These are phyloP conservation scores for Rubroboletus satanas DNA, from an alignment of 768 basidiomycete genomes.

Conservation along the genomic window DNA sequence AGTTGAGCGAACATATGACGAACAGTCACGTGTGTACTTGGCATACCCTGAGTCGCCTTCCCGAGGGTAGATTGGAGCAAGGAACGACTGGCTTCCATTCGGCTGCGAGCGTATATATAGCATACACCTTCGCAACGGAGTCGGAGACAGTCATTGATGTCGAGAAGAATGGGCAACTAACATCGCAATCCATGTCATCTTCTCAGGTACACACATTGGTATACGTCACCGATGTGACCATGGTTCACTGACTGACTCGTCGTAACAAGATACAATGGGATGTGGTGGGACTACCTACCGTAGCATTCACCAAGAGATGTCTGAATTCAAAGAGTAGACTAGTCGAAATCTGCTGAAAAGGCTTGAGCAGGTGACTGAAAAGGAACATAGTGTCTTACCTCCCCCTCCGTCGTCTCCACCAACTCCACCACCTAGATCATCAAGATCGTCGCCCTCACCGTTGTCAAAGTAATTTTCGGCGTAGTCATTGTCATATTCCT, in stretches of 20 bases:
- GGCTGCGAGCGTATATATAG: not conserved
- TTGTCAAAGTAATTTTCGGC: slow-evolving; percentile 91
- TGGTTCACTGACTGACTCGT: not conserved
- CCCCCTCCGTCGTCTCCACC: slow-evolving; percentile 65
- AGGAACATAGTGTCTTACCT: slow-evolving; percentile 28
- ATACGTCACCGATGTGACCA: not conserved
- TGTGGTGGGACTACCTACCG: slow-evolving; percentile 3
- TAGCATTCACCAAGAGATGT: not conserved
- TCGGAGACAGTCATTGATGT: not conserved
- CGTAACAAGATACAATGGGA: not conserved
- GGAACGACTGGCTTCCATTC: too few species aligned
- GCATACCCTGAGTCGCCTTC: not conserved
- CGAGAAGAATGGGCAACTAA: not conserved
- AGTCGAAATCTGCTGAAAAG: slow-evolving; percentile 25
- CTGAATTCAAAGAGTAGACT: slow-evolving; percentile 3
- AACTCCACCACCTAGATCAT: slow-evolving; percentile 70
- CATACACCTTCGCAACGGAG: not conserved
- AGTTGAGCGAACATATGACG: not conserved
- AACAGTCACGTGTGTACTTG: slow-evolving; percentile 21
- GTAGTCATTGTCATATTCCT: slow-evolving; percentile 90
- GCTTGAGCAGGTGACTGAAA: not conserved
- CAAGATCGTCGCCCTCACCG: slow-evolving; percentile 76
- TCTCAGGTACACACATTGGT: not conserved
- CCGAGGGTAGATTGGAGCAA: not conserved
- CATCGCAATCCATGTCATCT: not conserved